A percentile compares a stretch with the other conserved stretches of the same genome.
Evolutionary conservation across 768 basidiomycete species (phyloP).

Genomic region (Suillus cothurnatus): DNA sequence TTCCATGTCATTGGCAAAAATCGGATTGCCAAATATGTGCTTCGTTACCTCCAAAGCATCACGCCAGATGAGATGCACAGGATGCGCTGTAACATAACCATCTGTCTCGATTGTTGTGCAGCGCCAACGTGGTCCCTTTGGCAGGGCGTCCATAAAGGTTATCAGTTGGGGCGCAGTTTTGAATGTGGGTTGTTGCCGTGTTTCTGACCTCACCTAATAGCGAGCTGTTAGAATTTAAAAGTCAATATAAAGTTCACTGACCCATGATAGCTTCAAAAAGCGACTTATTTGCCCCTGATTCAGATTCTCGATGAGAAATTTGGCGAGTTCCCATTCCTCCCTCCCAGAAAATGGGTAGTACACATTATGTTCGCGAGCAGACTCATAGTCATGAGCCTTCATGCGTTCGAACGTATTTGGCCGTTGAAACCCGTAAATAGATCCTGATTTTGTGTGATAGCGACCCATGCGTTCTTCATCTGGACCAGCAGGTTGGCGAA

Average conservation of each 20-base stretch:
- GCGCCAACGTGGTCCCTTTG: slow-evolving; percentile 24
- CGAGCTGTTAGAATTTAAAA: neutral
- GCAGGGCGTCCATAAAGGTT: slow-evolving; percentile 18
- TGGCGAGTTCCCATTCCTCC: slow-evolving; percentile 36
- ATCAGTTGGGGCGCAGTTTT: slow-evolving; percentile 21
- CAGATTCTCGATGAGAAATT: slow-evolving; percentile 26
- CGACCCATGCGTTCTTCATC: no score
- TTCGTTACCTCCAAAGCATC: slow-evolving; percentile 26
- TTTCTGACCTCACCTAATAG: slow-evolving; percentile 2
- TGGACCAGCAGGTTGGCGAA: no score
- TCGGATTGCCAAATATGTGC: slow-evolving; percentile 25
- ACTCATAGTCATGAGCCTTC: slow-evolving; percentile 22
- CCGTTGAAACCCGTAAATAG: no score
- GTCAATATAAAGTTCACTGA: slow-evolving; percentile 5
- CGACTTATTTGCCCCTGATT: slow-evolving; percentile 23
- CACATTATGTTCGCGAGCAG: slow-evolving; percentile 18
- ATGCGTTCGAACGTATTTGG: slow-evolving; percentile 22
- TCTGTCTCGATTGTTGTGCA: slow-evolving; percentile 6
- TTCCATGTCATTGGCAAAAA: slow-evolving; percentile 22
- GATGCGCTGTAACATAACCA: slow-evolving; percentile 16
- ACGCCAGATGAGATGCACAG: slow-evolving; percentile 25
- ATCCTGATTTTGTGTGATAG: no score
- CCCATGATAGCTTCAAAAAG: slow-evolving; percentile 31
- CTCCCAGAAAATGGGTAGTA: slow-evolving; percentile 37
- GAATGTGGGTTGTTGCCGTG: slow-evolving; percentile 18